Evolutionary conservation across 306 rosid genomes (phyloP), one percentile per base, ranked within the genome.

Genomic region (Casuarina cunninghamiana): DNA sequence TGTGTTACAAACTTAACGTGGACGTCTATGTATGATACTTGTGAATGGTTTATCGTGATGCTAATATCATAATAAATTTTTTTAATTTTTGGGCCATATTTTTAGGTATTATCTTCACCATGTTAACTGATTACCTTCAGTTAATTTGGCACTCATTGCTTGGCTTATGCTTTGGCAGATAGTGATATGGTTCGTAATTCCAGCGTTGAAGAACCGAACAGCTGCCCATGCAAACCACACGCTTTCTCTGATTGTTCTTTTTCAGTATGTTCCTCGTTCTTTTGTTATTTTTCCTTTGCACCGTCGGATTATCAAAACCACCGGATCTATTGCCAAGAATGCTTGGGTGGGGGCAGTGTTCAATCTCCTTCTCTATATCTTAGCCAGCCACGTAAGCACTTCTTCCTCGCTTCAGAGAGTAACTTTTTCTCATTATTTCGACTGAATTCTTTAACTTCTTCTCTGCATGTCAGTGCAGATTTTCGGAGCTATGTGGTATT

Each of bases 401-500:
- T 51, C 32, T 26, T 26, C 32, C 32, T 26, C 1, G 32, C 32
- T 26, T 26, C 32, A 1, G 32, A 26, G 1, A 0, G 32, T 26
- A 26, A 26, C 50, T 46, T 46, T 46, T 6, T 8, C 50, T 6
- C 50, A 46, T 6, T 46, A 46, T 44, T 44, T 44, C 8, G 9
- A 44, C 5, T 5, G 48, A 44, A 4, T 37, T 17, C 70, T 39
- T 3, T 16, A 15, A 53, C 58, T 71, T 42, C 44, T 35, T 80
- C 42, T 1, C 45, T 26, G 55, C 57, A 73, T 66, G 90, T 87
- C 77, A 83, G 90, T 89, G 91, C 97, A 94, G 97, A 86, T 91
- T 69, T 74, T 86, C 38, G 99, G 99, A 74, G 91, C 97, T 44
- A 72, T 93, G 0, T 95, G 96, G 97, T 93, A 95, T 69, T 85